These are phyloP conservation scores for Austroboletus rostrupii DNA, from an alignment of 1,284 basidiomycete genomes.

Conservation along the genomic window DNA sequence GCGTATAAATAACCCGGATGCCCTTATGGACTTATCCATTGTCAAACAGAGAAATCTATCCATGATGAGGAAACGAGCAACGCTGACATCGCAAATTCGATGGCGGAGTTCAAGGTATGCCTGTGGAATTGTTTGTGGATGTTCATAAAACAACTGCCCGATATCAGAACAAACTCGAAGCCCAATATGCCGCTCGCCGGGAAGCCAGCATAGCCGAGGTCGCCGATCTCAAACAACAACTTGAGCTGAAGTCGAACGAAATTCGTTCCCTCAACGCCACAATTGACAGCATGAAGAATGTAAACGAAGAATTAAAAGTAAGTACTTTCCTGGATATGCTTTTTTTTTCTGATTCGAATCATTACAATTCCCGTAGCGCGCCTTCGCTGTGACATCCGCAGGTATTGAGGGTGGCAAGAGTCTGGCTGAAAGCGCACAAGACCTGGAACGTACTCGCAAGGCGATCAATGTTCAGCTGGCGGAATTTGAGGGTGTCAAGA, in stretches of 20 bases:
- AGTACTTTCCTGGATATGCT: not conserved
- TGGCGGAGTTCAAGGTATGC: conserved; percentile 86
- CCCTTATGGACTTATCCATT: conserved; percentile 11
- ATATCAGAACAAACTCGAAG: conserved; percentile 83
- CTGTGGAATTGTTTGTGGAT: conserved; percentile 5
- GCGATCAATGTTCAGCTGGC: conserved; percentile 95
- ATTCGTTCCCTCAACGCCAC: conserved; percentile 80
- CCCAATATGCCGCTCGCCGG: conserved; percentile 89
- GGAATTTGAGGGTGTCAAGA: conserved; percentile 98
- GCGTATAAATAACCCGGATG: conserved; percentile 23
- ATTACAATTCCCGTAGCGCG: conserved; percentile 58
- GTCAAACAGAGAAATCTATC: conserved; percentile 72
- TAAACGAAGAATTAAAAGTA: conserved; percentile 98
- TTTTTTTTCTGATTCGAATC: conserved; percentile 5
- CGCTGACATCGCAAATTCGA: conserved; percentile 75
- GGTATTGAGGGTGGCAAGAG: conserved; percentile 96
- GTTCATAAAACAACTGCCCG: conserved; percentile 12
- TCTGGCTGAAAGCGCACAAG: conserved; percentile 93
- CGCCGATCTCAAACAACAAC: conserved; percentile 85
- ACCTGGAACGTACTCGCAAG: conserved; percentile 95
- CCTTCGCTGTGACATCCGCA: conserved; percentile 93
- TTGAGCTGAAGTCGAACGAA: conserved; percentile 86
- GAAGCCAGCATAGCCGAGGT: conserved; percentile 88
- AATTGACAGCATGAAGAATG: conserved; percentile 91
- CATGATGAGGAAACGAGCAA: conserved; percentile 79